Conservation (phyloP, 2,329 filamentous ascomycete genomes). For the Pyrenochaeta sp. region DNA sequence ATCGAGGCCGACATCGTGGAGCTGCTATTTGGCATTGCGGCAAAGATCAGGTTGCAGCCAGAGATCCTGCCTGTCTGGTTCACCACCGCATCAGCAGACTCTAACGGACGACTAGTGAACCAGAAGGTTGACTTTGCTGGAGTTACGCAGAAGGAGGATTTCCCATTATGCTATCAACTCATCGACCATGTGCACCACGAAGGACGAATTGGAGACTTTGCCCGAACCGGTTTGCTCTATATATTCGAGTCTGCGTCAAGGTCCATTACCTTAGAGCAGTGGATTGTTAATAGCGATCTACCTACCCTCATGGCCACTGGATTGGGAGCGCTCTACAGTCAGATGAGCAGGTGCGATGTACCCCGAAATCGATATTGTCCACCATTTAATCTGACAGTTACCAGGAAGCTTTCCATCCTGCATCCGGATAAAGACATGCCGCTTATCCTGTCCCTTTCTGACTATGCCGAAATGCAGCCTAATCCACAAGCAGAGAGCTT, state of each 20-base stretch:
- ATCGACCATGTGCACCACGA: slow-evolving; percentile 98
- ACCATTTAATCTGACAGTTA: slow-evolving; percentile 16
- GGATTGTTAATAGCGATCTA: slow-evolving; percentile 96
- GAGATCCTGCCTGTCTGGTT: slow-evolving; percentile 93
- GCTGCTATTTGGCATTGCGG: slow-evolving; percentile 92
- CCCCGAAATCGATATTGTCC: not conserved
- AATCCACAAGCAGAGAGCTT: slow-evolving; percentile 74
- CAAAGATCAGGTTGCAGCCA: slow-evolving; percentile 91
- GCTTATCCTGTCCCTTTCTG: slow-evolving; percentile 85
- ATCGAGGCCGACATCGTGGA: slow-evolving; percentile 91
- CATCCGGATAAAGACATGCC: slow-evolving; percentile 79
- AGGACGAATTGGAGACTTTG: slow-evolving; percentile 94
- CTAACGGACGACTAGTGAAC: slow-evolving; percentile 53
- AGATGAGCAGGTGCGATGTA: slow-evolving; percentile 65
- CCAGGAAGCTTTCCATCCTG: slow-evolving; percentile 80
- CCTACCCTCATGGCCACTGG: slow-evolving; percentile 98
- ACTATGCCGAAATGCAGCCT: slow-evolving; percentile 78
- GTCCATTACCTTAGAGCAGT: slow-evolving; percentile 84
- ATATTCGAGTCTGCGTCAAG: slow-evolving; percentile 92
- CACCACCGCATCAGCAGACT: slow-evolving; percentile 60
- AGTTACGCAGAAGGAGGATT: slow-evolving; percentile 86
- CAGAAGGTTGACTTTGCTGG: slow-evolving; percentile 78
- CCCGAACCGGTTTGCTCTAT: slow-evolving; percentile 90
- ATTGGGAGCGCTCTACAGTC: slow-evolving; percentile 78
- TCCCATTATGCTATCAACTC: slow-evolving; percentile 92